Conservation (phyloP, 768 basidiomycete species). For the Kockovaella imperatae region DNA sequence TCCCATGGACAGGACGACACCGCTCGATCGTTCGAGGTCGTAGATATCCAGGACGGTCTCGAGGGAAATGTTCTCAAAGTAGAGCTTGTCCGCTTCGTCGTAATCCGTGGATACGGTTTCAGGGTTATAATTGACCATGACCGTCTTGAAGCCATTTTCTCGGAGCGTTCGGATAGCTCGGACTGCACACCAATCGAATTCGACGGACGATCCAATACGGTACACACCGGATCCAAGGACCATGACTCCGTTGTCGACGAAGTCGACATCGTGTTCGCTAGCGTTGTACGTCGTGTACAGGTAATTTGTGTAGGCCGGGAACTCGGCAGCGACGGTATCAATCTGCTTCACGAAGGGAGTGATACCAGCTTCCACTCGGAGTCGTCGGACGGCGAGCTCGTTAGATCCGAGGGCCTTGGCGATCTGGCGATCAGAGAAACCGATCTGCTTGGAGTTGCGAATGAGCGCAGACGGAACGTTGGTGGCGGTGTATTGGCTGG, state of each 20-base stretch:
- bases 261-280: slow-evolving; percentile 81
- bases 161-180: slow-evolving; percentile 92
- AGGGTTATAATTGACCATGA: slow-evolving; percentile 99
- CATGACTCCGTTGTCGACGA: slow-evolving; percentile 89
- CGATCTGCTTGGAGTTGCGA: slow-evolving; percentile 80
- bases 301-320: slow-evolving; percentile 98
- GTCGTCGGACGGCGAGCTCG: slow-evolving; percentile 81
- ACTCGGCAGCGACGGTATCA: slow-evolving; percentile 97
- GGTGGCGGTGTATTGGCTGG: slow-evolving; percentile 59
- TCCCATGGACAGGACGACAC: slow-evolving; percentile 95
- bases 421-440: slow-evolving; percentile 90
- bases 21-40: slow-evolving; percentile 76
- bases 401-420: slow-evolving; percentile 76
- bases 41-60: slow-evolving; percentile 97
- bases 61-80: slow-evolving; percentile 96
- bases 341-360: slow-evolving; percentile 95
- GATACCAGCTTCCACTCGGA: slow-evolving; percentile 76
- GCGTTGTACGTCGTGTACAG: slow-evolving; percentile 98
- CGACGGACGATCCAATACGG: slow-evolving; percentile 96
- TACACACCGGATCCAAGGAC: slow-evolving; percentile 97
- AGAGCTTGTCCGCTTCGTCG: slow-evolving; percentile 94
- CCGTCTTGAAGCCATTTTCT: slow-evolving; percentile 84
- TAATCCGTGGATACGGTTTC: slow-evolving; percentile 99
- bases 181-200: slow-evolving; percentile 99
- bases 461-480: slow-evolving; percentile 59